Percentiles rank a stretch among this genome's conserved stretches.
Evolutionary conservation across 106 monocot genomes (phyloP).

Genomic region (Allium cepa): DNA sequence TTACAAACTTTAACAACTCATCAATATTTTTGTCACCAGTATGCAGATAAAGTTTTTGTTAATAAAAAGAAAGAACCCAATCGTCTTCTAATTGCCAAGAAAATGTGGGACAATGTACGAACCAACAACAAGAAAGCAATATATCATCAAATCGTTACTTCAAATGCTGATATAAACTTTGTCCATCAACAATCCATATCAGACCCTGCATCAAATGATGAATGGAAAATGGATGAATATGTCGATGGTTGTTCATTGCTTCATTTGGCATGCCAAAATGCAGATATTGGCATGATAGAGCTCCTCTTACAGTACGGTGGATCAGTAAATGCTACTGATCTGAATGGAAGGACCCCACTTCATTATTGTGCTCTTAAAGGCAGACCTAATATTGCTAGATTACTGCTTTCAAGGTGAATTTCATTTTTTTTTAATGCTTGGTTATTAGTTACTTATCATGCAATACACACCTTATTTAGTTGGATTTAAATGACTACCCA

Average conservation of each 20-base stretch:
- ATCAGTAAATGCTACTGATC: conserved; percentile 58
- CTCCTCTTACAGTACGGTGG: conserved; percentile 97
- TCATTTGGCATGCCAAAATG: conserved; percentile 81
- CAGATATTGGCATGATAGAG: conserved; percentile 93
- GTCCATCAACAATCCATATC: conserved; percentile 35
- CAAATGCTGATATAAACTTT: conserved; percentile 69
- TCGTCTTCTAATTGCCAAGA: conserved; percentile 32
- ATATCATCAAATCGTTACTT: conserved; percentile 70
- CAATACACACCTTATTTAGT: too few relatives aligned
- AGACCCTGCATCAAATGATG: conserved; percentile 27
- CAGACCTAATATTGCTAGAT: conserved; percentile 38
- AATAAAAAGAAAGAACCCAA: conserved; percentile 23
- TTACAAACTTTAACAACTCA: too few relatives aligned
- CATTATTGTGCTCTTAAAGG: conserved; percentile 82
- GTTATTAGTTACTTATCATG: too few relatives aligned
- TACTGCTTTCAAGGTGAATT: conserved; percentile 74
- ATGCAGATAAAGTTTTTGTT: conserved; percentile 88
- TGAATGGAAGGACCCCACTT: conserved; percentile 65
- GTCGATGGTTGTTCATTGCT: conserved; percentile 76
- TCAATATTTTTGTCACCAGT: conserved; percentile 38
- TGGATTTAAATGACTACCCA: too few relatives aligned
- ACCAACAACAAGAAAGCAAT: conserved; percentile 82
- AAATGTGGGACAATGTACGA: conserved; percentile 61
- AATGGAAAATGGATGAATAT: conserved; percentile 29
- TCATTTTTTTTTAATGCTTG: neutral